Evolutionary conservation across 202 grass and related monocot species (phyloP).

Genomic region (Saccharum hybrid): DNA sequence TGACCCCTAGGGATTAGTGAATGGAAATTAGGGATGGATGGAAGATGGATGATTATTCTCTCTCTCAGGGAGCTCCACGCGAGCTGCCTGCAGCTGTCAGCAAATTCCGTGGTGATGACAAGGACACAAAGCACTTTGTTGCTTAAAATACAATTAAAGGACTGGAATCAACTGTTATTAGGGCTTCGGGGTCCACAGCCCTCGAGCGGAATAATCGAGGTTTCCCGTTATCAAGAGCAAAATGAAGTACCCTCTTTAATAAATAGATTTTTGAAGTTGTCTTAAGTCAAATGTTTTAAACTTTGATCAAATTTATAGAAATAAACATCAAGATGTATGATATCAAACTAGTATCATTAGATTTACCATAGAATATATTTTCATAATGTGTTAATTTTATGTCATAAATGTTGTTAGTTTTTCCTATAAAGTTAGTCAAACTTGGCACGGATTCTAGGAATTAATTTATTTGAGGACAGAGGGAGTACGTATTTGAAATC

Average conservation of each 20-base stretch:
- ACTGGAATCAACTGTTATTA: background rate
- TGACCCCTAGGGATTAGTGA: background rate
- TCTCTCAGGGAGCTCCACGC: background rate
- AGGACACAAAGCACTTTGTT: background rate
- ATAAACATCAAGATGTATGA: too few species aligned
- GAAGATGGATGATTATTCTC: background rate
- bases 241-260: background rate
- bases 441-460: too few species aligned
- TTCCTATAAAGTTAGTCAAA: too few species aligned
- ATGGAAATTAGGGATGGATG: background rate
- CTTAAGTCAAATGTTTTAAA: too few species aligned
- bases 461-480: too few species aligned
- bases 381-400: too few species aligned
- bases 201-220: background rate
- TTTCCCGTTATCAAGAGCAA: constrained; percentile 18
- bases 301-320: too few species aligned
- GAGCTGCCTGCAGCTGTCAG: background rate
- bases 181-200: background rate
- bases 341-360: too few species aligned
- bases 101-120: background rate
- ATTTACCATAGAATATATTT: too few species aligned
- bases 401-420: too few species aligned
- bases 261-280: too few species aligned
- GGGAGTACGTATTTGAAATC: background rate
- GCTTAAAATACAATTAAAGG: background rate